A percentile compares a stretch with the other conserved stretches of the same genome.
These are phyloP conservation scores for Phytopythium sindhum DNA, from an alignment of 352 stramenopile genomes.

Conservation along the genomic window DNA sequence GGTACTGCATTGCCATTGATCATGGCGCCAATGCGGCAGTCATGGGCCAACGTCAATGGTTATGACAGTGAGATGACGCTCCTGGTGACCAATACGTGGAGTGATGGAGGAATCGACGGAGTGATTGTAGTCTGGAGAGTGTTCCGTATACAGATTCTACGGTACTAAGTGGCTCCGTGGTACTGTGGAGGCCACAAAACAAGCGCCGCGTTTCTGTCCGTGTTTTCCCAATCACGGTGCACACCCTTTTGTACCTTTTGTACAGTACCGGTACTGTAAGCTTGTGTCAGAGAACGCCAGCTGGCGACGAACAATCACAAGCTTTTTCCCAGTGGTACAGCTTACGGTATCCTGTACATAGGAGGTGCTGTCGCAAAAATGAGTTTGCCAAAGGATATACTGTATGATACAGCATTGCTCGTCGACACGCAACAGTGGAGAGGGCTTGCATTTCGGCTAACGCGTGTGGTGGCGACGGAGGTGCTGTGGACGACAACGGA, in stretches of 20 bases:
- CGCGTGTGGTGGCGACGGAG: neutral
- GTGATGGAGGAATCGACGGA: neutral
- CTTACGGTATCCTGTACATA: neutral
- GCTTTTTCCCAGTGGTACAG: neutral
- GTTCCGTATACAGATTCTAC: no score
- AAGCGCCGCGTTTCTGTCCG: neutral
- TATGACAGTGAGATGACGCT: no score
- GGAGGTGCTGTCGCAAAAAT: neutral
- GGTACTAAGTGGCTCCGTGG: no score
- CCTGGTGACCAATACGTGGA: neutral
- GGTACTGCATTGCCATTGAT: no score
- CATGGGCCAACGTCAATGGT: no score
- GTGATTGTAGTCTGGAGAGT: neutral
- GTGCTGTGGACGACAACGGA: neutral
- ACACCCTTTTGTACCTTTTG: neutral
- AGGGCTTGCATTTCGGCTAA: neutral
- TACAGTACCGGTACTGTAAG: neutral
- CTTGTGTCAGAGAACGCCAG: no score
- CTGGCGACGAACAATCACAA: neutral
- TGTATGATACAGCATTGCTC: neutral
- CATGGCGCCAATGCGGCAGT: no score
- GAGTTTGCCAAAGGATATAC: neutral
- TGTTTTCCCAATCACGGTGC: constrained; percentile 1
- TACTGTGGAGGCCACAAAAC: constrained; percentile 3
- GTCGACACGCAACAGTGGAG: neutral